Evolutionary conservation across 2,329 filamentous ascomycete species (phyloP).

Genomic region (Nigrospora oryzae): DNA sequence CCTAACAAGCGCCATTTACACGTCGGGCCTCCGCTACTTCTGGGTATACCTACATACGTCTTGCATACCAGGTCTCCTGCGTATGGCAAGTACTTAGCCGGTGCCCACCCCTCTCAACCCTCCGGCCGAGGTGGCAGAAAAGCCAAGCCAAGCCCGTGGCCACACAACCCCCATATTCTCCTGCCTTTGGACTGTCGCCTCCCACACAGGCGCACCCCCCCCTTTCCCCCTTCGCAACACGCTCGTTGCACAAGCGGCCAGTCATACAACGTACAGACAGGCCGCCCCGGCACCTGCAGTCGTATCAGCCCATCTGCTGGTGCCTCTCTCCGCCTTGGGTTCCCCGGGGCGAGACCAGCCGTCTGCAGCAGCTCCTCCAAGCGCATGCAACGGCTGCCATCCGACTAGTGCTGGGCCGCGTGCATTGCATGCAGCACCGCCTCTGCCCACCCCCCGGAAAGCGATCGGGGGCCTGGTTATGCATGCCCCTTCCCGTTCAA

Average conservation of each 20-base stretch:
- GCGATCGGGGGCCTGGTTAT: constrained; percentile 35
- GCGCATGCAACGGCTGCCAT: constrained; percentile 18
- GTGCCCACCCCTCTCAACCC: background rate
- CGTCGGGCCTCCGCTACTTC: constrained; percentile 3
- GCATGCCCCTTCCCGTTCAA: constrained; percentile 37
- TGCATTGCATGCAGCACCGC: background rate
- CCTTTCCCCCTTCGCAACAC: too few relatives aligned
- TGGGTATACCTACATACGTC: too few relatives aligned
- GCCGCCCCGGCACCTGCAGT: too few relatives aligned
- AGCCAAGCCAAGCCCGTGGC: background rate
- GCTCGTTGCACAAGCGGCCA: too few relatives aligned
- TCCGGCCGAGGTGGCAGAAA: background rate
- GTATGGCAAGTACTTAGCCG: background rate
- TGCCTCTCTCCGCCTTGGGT: background rate
- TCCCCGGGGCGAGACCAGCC: background rate
- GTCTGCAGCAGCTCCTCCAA: constrained; percentile 8
- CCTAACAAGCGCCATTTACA: constrained; percentile 10
- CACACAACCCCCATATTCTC: too few relatives aligned
- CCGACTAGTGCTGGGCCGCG: background rate
- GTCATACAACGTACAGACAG: too few relatives aligned
- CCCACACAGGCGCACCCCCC: too few relatives aligned
- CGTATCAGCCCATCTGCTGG: too few relatives aligned
- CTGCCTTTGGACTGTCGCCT: too few relatives aligned
- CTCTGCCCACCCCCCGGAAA: constrained; percentile 16
- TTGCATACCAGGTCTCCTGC: background rate